phyloP scores from a whole-genome alignment of 805 yeast genomes.

The Kregervanrija pseudodelftensis region DNA sequence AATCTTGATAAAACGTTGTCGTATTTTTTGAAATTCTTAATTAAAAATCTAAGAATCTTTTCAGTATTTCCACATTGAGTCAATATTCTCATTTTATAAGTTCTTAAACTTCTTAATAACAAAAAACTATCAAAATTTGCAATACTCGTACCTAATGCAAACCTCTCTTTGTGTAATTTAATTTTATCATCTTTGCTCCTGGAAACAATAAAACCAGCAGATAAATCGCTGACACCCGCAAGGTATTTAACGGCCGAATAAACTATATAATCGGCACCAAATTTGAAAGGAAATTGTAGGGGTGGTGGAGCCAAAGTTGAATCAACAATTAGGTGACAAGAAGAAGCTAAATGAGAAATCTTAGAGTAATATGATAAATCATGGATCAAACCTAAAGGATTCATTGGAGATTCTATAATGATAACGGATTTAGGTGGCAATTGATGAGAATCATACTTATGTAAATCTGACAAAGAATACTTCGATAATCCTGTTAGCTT shows the following conservation, averaged over 20 bases:
- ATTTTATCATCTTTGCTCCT: constrained; percentile 28
- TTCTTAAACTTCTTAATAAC: constrained; percentile 41
- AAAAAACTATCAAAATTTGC: constrained; percentile 44
- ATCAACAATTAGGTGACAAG: constrained; percentile 37
- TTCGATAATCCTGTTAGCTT: constrained; percentile 36
- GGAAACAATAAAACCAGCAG: constrained; percentile 45
- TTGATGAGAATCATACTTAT: constrained; percentile 23
- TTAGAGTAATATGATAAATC: constrained; percentile 38
- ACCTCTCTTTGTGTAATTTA: constrained; percentile 33
- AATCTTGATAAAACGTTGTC: constrained; percentile 28
- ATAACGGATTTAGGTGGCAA: constrained; percentile 37
- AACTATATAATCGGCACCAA: constrained; percentile 46
- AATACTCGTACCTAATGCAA: constrained; percentile 43
- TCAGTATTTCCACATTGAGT: constrained; percentile 41
- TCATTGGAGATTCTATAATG: constrained; percentile 47
- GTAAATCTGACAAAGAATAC: constrained; percentile 28
- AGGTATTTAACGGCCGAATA: constrained; percentile 52
- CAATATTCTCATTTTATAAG: constrained; percentile 42
- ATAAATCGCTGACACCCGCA: constrained; percentile 48
- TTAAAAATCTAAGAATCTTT: constrained; percentile 33
- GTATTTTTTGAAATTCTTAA: constrained; percentile 28
- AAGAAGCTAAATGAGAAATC: constrained; percentile 36
- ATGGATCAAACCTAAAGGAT: constrained; percentile 40
- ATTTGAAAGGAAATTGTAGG: constrained; percentile 42
- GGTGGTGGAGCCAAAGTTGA: constrained; percentile 55